A percentile compares a stretch with the other conserved stretches of the same genome.
Evolutionary conservation across 2,329 filamentous ascomycete genomes (phyloP).

Genomic region (Hypoxylon sp.): DNA sequence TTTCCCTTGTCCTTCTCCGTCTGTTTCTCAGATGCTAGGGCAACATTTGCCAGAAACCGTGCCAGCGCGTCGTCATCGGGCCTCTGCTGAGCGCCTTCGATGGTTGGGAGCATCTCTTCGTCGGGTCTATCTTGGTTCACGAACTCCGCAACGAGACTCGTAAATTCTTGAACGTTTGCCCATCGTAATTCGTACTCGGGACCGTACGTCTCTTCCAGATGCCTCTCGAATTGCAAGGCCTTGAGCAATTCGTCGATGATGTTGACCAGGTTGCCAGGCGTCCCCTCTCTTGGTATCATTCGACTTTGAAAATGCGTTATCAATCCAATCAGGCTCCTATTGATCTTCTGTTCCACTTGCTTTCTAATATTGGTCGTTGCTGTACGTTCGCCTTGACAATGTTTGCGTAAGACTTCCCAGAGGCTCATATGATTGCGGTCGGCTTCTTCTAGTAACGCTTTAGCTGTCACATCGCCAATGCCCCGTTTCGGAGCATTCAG

Average conservation of each 20-base stretch:
- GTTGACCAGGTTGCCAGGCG: conserved; percentile 53
- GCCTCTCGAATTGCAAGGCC: conserved; percentile 76
- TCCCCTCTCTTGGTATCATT: conserved; percentile 42
- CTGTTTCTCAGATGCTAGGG: conserved; percentile 81
- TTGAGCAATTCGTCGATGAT: conserved; percentile 63
- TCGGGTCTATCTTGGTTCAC: conserved; percentile 53
- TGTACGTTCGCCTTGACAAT: conserved; percentile 58
- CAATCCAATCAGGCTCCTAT: conserved; percentile 56
- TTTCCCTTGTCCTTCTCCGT: conserved; percentile 64
- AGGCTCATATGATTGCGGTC: conserved; percentile 73
- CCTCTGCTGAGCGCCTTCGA: conserved; percentile 75
- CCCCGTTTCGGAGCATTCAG: conserved; percentile 85
- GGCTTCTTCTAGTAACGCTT: conserved; percentile 77
- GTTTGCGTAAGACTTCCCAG: conserved; percentile 73
- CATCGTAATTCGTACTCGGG: conserved; percentile 78
- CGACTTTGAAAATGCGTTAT: conserved; percentile 50
- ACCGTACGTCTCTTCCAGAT: conserved; percentile 71
- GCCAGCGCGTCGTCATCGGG: conserved; percentile 71
- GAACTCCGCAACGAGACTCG: conserved; percentile 80
- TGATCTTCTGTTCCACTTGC: conserved; percentile 61
- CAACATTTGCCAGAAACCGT: conserved; percentile 87
- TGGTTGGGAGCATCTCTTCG: conserved; percentile 67
- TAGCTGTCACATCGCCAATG: conserved; percentile 81
- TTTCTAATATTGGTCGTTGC: conserved; percentile 59
- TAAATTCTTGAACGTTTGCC: conserved; percentile 90